Evolutionary conservation across 805 yeast species (phyloP).

Genomic region (Yarrowia keelungensis): DNA sequence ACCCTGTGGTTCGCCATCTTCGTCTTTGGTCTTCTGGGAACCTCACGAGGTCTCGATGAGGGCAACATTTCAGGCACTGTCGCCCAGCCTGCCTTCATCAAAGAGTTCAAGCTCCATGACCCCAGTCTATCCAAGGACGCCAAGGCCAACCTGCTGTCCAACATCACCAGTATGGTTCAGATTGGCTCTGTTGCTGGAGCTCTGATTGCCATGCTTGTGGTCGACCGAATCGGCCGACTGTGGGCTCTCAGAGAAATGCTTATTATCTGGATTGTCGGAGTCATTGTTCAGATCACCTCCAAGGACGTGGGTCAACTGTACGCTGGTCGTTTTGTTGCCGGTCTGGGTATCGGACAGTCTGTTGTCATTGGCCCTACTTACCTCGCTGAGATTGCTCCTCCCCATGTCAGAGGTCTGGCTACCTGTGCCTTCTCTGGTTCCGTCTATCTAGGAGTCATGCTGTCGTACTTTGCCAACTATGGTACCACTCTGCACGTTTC

Average conservation of each 20-base stretch:
- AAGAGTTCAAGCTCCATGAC: slow-evolving; percentile 56
- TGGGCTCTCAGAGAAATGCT: slow-evolving; percentile 57
- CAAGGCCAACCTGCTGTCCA: slow-evolving; percentile 59
- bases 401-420: slow-evolving; percentile 59
- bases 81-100: slow-evolving; percentile 55
- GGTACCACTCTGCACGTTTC: slow-evolving; percentile 59
- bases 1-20: slow-evolving; percentile 56
- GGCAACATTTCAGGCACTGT: slow-evolving; percentile 59
- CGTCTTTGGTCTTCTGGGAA: slow-evolving; percentile 62
- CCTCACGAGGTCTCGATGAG: slow-evolving; percentile 66
- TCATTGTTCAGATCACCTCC: slow-evolving; percentile 58
- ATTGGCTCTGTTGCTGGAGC: slow-evolving; percentile 64
- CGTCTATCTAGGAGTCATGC: slow-evolving; percentile 61
- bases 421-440: slow-evolving; percentile 64
- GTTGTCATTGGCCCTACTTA: slow-evolving; percentile 64
- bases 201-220: slow-evolving; percentile 56
- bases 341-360: slow-evolving; percentile 64
- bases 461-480: slow-evolving; percentile 57
- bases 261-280: slow-evolving; percentile 56
- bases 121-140: slow-evolving; percentile 49
- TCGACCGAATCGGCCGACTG: slow-evolving; percentile 61
- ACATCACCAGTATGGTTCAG: slow-evolving; percentile 66
- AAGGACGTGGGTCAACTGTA: slow-evolving; percentile 58
- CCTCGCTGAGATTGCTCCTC: slow-evolving; percentile 61
- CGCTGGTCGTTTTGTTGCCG: slow-evolving; percentile 64